A percentile compares a stretch with the other conserved stretches of the same genome.
These are phyloP conservation scores for Fusarium illudens DNA, from an alignment of 2,329 filamentous ascomycete species.

Conservation along the genomic window DNA sequence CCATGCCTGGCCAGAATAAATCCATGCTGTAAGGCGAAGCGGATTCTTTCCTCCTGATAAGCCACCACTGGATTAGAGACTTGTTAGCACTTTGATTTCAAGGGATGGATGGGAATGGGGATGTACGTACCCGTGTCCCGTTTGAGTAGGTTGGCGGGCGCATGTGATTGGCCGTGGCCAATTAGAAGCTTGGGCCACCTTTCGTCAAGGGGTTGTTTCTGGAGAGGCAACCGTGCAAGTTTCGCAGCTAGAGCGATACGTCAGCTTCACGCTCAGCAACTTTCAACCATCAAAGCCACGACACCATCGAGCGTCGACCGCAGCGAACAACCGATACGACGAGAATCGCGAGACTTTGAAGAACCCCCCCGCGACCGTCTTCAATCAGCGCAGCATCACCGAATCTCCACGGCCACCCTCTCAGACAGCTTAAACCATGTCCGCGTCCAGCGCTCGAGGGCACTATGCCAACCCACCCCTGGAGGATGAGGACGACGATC, in stretches of 20 bases:
- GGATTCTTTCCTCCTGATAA: not conserved
- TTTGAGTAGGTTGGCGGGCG: conserved; percentile 8
- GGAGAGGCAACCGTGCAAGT: conserved; percentile 45
- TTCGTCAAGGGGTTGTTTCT: conserved; percentile 34
- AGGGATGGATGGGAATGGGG: not conserved
- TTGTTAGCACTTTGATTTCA: not conserved
- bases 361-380: not conserved
- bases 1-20: not conserved
- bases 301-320: not conserved
- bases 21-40: not conserved
- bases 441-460: conserved; percentile 58
- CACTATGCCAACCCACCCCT: conserved; percentile 70
- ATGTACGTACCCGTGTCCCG: conserved; percentile 3
- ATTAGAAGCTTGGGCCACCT: conserved; percentile 39
- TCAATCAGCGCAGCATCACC: not conserved
- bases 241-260: conserved; percentile 39
- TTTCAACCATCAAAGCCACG: conserved; percentile 10
- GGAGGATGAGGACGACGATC: conserved; percentile 71
- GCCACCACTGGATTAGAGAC: not conserved
- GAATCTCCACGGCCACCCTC: not conserved
- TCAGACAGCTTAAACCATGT: conserved; percentile 48
- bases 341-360: not conserved
- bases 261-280: conserved; percentile 38
- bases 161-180: conserved; percentile 35
- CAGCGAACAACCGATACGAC: not conserved